These are phyloP conservation scores for Verruconis gallopava DNA, from an alignment of 2,329 filamentous ascomycete genomes.

Conservation along the genomic window DNA sequence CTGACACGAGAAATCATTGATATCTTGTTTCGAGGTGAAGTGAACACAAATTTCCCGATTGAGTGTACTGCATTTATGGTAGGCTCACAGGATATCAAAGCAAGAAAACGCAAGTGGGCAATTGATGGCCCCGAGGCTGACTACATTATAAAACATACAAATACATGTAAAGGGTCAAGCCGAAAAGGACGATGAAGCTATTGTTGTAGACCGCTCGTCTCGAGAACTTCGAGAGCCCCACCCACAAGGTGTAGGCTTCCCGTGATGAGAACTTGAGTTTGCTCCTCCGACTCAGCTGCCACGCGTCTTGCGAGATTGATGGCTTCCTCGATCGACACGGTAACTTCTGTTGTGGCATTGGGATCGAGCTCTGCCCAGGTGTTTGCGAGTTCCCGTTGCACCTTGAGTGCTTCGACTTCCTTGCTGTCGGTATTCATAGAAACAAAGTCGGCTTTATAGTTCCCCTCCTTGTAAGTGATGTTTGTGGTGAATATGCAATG, in stretches of 20 bases:
- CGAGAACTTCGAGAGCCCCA: conserved; percentile 60
- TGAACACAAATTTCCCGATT: too few relatives aligned
- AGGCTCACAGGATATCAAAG: too few relatives aligned
- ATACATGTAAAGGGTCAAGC: too few relatives aligned
- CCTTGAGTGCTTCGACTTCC: conserved; percentile 45
- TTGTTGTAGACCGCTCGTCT: too few relatives aligned
- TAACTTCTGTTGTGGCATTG: conserved; percentile 39
- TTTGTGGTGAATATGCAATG: conserved; percentile 76
- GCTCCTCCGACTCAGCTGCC: conserved; percentile 22
- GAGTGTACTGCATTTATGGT: too few relatives aligned
- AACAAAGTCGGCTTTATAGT: conserved; percentile 51
- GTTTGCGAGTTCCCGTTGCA: conserved; percentile 54
- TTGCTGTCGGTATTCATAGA: conserved; percentile 46
- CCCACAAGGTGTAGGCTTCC: conserved; percentile 79
- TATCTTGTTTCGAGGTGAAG: too few relatives aligned
- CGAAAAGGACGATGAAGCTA: too few relatives aligned
- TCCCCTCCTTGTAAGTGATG: conserved; percentile 46
- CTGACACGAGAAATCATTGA: too few relatives aligned
- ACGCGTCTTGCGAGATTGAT: conserved; percentile 42
- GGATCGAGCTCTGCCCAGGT: conserved; percentile 38
- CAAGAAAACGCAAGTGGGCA: too few relatives aligned
- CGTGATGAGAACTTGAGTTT: conserved; percentile 57
- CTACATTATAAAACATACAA: too few relatives aligned
- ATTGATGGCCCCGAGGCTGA: too few relatives aligned
- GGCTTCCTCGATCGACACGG: conserved; percentile 56